These are phyloP conservation scores for Lecanicillium sp. DNA, from an alignment of 2,329 filamentous ascomycete species.

Conservation along the genomic window DNA sequence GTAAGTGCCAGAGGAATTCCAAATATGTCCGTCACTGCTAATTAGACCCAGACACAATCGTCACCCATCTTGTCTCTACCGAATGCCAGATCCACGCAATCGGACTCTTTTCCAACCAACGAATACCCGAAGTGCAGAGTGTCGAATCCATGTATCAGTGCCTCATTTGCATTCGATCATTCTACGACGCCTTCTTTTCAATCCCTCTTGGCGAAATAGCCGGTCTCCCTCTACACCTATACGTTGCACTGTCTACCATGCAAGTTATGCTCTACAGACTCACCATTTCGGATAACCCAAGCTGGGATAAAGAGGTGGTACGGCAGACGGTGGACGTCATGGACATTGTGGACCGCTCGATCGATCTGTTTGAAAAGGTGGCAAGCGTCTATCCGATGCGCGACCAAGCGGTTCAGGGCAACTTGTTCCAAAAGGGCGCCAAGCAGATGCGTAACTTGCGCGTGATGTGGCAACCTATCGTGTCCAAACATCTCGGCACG, in stretches of 20 bases:
- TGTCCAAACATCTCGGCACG: constrained; percentile 24
- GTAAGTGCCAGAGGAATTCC: constrained; percentile 20
- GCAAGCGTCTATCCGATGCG: constrained; percentile 24
- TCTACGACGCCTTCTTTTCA: constrained; percentile 32
- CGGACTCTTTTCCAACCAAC: constrained; percentile 26
- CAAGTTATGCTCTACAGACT: constrained; percentile 34
- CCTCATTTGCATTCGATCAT: constrained; percentile 29
- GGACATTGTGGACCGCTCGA: constrained; percentile 28
- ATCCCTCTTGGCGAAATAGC: constrained; percentile 25
- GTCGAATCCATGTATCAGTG: constrained; percentile 32
- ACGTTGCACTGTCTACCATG: constrained; percentile 30
- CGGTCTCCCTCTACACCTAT: constrained; percentile 28
- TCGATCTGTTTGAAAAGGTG: constrained; percentile 26
- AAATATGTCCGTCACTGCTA: background rate
- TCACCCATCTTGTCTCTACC: constrained; percentile 24
- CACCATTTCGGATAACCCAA: constrained; percentile 32
- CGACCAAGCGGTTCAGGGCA: constrained; percentile 24
- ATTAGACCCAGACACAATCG: constrained; percentile 22
- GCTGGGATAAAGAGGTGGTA: constrained; percentile 35
- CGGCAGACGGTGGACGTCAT: constrained; percentile 31
- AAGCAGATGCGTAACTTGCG: constrained; percentile 31
- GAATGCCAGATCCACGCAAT: constrained; percentile 29
- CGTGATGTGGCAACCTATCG: constrained; percentile 30
- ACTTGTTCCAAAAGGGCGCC: constrained; percentile 27
- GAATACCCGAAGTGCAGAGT: constrained; percentile 26